phyloP scores from a whole-genome alignment of 495 filamentous ascomycete species.

The Halenospora varia region DNA sequence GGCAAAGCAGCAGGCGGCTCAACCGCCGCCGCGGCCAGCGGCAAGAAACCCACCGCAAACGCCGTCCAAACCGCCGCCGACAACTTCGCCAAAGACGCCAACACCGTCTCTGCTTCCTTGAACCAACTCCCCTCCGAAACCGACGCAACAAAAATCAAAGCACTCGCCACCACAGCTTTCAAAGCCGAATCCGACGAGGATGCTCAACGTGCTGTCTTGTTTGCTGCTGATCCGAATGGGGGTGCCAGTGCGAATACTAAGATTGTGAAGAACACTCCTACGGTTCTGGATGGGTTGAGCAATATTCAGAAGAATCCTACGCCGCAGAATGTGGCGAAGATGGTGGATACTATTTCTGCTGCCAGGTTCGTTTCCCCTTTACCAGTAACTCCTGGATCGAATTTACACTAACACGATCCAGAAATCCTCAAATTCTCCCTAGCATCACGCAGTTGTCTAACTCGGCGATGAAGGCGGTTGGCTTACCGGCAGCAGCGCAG shows the following conservation, averaged over 20 bases:
- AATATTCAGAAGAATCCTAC: constrained; percentile 11
- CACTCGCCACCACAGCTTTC: constrained; percentile 8
- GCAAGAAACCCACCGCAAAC: background rate
- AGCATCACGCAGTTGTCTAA: constrained; percentile 16
- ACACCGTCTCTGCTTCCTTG: constrained; percentile 11
- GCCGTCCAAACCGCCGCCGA: constrained; percentile 4
- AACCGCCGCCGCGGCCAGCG: background rate
- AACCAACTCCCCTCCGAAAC: constrained; percentile 4
- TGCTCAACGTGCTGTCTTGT: constrained; percentile 9
- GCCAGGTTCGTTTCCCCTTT: constrained; percentile 1
- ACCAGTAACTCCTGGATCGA: too few species aligned
- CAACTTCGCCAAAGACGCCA: constrained; percentile 13
- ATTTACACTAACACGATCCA: background rate
- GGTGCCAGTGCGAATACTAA: constrained; percentile 5
- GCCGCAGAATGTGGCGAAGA: background rate
- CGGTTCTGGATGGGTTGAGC: constrained; percentile 7
- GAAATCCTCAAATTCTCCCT: constrained; percentile 16
- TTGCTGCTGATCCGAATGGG: constrained; percentile 6
- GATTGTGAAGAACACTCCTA: constrained; percentile 15
- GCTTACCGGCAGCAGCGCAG: constrained; percentile 8
- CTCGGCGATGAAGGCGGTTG: constrained; percentile 9
- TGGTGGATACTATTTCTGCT: constrained; percentile 4
- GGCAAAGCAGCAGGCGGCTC: background rate
- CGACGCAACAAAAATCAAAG: background rate
- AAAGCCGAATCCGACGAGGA: constrained; percentile 15